A percentile compares a stretch with the other conserved stretches of the same genome.
These are phyloP conservation scores for Wallacemonas sp. DNA, from an alignment of 208 protist species.

Conservation along the genomic window DNA sequence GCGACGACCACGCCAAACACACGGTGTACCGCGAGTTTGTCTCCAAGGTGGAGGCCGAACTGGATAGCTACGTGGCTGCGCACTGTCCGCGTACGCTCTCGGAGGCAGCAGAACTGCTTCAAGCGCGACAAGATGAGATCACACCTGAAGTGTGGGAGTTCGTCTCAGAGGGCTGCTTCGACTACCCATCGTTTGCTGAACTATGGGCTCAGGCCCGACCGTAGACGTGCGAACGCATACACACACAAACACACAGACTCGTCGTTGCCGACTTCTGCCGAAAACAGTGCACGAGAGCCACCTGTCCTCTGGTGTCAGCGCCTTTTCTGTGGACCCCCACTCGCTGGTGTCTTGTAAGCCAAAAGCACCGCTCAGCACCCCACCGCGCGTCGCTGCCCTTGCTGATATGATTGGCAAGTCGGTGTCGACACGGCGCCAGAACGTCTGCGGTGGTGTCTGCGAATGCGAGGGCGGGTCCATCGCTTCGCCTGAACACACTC, in stretches of 20 bases:
- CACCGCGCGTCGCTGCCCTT: no score
- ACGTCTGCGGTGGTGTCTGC: no score
- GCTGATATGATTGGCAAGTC: no score
- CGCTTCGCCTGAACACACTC: no score
- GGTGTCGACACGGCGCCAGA: no score
- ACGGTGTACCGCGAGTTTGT: constrained; percentile 51
- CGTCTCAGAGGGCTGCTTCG: constrained; percentile 79
- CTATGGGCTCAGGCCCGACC: constrained; percentile 40
- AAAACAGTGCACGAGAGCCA: no score
- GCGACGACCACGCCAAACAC: constrained; percentile 64
- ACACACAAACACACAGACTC: not conserved
- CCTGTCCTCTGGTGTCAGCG: no score
- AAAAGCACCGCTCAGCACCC: no score
- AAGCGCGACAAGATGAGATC: constrained; percentile 62
- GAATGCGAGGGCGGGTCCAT: no score
- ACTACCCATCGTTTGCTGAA: constrained; percentile 69
- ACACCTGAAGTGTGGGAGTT: constrained; percentile 81
- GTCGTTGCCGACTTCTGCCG: not conserved
- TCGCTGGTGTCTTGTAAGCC: no score
- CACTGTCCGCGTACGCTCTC: constrained; percentile 11
- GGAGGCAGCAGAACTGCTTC: constrained; percentile 33
- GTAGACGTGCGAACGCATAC: constrained; percentile 9
- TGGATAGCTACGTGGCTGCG: constrained; percentile 56
- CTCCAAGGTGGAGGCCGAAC: constrained; percentile 39
- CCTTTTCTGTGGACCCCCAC: not conserved